Evolutionary conservation across 2,329 filamentous ascomycete species (phyloP), one percentile per base, ranked within the genome.

Genomic region (Alternaria rosae): DNA sequence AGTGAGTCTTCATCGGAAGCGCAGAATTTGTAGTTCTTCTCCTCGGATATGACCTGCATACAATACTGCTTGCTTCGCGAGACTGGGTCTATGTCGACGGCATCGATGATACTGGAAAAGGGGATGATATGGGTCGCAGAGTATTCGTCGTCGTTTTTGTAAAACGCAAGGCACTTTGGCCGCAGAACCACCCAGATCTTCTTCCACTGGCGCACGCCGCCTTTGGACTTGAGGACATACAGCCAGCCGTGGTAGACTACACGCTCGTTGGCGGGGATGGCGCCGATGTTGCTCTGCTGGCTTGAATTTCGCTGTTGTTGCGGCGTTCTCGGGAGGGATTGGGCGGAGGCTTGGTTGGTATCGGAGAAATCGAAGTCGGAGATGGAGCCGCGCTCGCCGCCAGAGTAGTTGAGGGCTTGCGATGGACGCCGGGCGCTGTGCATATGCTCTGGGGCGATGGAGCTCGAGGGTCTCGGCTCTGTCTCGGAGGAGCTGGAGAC

Each of bases 161-260:
- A 99, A 25, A 98, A 86, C 15, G 93, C 91, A 30, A 99, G 83
- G 66, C 92, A 93, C 54, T 91, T 89, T 1, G 92, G 91, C 30
- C 95, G 91, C 54, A 99, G 85, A 0, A 98, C 95, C 12, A 91
- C 91, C 95, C 95, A 98, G 61, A 93, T 86, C 71, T 93, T 91
- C 83, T 97, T 97, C 95, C 95, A 99, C 74, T 97, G 92, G 48
- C 91, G 89, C 57, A 99, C 88, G 9, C 93, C 93, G 21, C 90
- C 86, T 73, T 93, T 94, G 64, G 90, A 92, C 71, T 92, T 93
- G 59, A 97, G 86, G 64, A 93, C 89, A 78, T 92, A 91, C 30
- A 98, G 87, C 85, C 93, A 94, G 54, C 94, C 94, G 76, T 98
- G 93, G 86, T 92, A 97, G 45, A 98, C 87, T n/a, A 98, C 91